Evolutionary conservation across 139 green algal genomes (phyloP).

Genomic region (Volvox reticuliferus): DNA sequence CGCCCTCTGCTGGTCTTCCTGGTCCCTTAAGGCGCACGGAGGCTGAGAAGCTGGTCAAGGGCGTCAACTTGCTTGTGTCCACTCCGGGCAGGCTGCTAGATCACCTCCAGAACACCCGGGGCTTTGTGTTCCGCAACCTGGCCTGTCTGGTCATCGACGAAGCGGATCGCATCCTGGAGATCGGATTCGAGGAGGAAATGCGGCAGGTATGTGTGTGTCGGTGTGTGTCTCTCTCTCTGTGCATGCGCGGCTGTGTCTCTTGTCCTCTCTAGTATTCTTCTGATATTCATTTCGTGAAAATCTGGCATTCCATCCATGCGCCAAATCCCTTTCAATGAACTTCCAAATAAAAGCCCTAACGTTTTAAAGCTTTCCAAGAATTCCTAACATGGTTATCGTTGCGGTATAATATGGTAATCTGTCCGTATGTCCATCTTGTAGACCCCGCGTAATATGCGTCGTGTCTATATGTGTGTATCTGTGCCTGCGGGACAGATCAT

Average conservation of each 20-base stretch:
- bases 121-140: constrained; percentile 84
- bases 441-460: too few species aligned
- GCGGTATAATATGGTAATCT: too few species aligned
- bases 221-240: too few species aligned
- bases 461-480: too few species aligned
- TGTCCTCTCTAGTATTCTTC: too few species aligned
- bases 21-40: constrained; percentile 78
- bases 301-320: too few species aligned
- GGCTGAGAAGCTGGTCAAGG: constrained; percentile 95
- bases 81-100: constrained; percentile 97
- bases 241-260: neutral
- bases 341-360: too few species aligned
- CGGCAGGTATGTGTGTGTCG: constrained; percentile 47
- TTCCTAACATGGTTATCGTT: too few species aligned
- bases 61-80: constrained; percentile 95
- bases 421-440: too few species aligned
- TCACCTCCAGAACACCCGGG: constrained; percentile 94
- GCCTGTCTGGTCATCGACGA: constrained; percentile 97
- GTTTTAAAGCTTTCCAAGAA: too few species aligned
- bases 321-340: too few species aligned
- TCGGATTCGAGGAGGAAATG: constrained; percentile 99
- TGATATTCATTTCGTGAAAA: too few species aligned
- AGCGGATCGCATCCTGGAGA: constrained; percentile 98
- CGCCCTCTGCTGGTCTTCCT: neutral
- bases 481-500: constrained; percentile 82